Evolutionary conservation across 495 filamentous ascomycete genomes (phyloP).

Genomic region (Thermochaetoides thermophila): DNA sequence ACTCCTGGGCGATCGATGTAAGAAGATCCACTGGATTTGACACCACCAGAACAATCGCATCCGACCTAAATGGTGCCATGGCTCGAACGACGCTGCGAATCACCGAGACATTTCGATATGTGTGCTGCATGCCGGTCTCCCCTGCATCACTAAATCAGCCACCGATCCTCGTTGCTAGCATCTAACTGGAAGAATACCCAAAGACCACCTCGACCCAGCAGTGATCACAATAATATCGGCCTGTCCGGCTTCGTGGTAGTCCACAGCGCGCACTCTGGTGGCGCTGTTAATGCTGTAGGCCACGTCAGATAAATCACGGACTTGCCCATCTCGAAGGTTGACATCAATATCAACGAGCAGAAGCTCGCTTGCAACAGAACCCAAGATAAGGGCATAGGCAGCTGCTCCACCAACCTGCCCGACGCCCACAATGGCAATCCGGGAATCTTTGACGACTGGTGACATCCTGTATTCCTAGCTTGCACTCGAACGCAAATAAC

Average conservation of each 20-base stretch:
- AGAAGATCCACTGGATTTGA: conserved; percentile 35
- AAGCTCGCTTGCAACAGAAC: conserved; percentile 22
- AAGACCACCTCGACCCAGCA: conserved; percentile 26
- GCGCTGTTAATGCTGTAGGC: conserved; percentile 14
- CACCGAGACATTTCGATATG: conserved; percentile 27
- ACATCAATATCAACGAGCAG: conserved; percentile 30
- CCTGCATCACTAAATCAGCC: conserved; percentile 10
- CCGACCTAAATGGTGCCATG: conserved; percentile 23
- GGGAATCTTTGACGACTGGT: no score
- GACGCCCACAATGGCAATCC: conserved; percentile 26
- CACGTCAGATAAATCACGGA: conserved; percentile 31
- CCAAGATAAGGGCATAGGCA: conserved; percentile 29
- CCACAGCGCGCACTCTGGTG: conserved; percentile 22
- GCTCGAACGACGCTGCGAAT: conserved; percentile 19
- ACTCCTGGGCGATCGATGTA: conserved; percentile 23
- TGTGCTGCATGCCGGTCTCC: conserved; percentile 25
- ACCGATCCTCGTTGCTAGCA: no score
- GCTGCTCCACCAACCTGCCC: conserved; percentile 31
- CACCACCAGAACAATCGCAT: conserved; percentile 29
- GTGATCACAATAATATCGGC: conserved; percentile 33
- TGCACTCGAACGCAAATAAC: no score
- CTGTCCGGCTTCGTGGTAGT: conserved; percentile 26
- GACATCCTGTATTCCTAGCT: no score
- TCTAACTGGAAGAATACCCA: no score
- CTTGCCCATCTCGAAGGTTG: conserved; percentile 26